These are phyloP conservation scores for Hysterium pulicare DNA, from an alignment of 2,329 filamentous ascomycete species.

Conservation along the genomic window DNA sequence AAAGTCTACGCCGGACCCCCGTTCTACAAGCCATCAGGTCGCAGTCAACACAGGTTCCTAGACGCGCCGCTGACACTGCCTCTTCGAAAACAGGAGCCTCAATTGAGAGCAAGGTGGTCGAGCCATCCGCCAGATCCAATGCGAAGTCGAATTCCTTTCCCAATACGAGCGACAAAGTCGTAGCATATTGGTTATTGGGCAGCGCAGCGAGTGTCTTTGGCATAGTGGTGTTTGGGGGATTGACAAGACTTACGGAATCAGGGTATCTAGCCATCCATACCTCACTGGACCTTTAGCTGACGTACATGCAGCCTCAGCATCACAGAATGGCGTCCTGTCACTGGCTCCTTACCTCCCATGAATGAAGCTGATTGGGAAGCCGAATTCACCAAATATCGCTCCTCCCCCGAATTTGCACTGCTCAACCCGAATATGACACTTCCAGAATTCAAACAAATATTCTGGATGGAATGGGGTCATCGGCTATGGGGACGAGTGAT, in stretches of 20 bases:
- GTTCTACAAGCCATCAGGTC: slow-evolving; percentile 31
- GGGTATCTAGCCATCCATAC: slow-evolving; percentile 57
- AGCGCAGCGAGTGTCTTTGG: slow-evolving; percentile 94
- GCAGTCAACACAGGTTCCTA: slow-evolving; percentile 31
- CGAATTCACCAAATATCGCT: slow-evolving; percentile 89
- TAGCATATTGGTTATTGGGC: slow-evolving; percentile 88
- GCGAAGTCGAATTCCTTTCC: slow-evolving; percentile 44
- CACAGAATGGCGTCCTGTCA: slow-evolving; percentile 97
- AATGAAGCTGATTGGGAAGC: slow-evolving; percentile 79
- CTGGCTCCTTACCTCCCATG: slow-evolving; percentile 82
- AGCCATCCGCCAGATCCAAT: slow-evolving; percentile 7
- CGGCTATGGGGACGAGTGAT: slow-evolving; percentile 91
- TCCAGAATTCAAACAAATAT: slow-evolving; percentile 95
- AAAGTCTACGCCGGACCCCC: slow-evolving; percentile 17
- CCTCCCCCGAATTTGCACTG: slow-evolving; percentile 86
- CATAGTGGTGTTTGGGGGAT: slow-evolving; percentile 90
- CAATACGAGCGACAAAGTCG: slow-evolving; percentile 67
- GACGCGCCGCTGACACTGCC: slow-evolving; percentile 19
- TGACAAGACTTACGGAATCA: slow-evolving; percentile 93
- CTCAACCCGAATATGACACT: slow-evolving; percentile 92
- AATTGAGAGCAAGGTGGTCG: slow-evolving; percentile 13
- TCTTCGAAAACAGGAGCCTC: slow-evolving; percentile 9
- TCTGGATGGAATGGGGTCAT: slow-evolving; percentile 99
- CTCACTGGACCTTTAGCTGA: slow-evolving; percentile 11
- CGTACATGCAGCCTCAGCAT: slow-evolving; percentile 71